Conservation (phyloP, 257 asterid species). For the Prunella vulgaris region DNA sequence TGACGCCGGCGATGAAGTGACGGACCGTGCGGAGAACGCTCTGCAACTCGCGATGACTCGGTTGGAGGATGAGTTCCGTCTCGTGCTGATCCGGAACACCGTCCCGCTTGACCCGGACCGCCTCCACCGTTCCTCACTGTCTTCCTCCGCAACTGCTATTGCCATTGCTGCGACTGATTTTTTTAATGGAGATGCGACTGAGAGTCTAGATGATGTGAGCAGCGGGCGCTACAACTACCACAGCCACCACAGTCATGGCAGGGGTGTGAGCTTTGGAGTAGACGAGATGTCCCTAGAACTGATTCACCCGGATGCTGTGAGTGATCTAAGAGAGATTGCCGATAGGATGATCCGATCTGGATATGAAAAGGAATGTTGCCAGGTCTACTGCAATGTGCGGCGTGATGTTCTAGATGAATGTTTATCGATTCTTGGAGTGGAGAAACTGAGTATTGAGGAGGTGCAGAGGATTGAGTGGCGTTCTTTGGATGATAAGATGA, state of each 20-base stretch:
- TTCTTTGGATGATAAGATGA: conserved; percentile 80
- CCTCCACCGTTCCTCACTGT: conserved; percentile 59
- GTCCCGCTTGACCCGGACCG: conserved; percentile 63
- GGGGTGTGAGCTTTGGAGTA: conserved; percentile 62
- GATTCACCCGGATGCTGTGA: conserved; percentile 60
- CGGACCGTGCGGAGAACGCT: conserved; percentile 72
- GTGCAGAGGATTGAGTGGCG: conserved; percentile 89
- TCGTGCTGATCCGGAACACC: conserved; percentile 46
- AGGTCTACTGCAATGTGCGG: conserved; percentile 75
- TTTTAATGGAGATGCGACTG: conserved; percentile 33
- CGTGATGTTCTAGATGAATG: conserved; percentile 85
- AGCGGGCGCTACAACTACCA: conserved; percentile 57
- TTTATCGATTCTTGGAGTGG: conserved; percentile 70
- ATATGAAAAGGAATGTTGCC: conserved; percentile 91
- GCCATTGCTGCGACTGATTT: conserved; percentile 58
- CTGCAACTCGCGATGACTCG: conserved; percentile 80
- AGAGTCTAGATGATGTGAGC: conserved; percentile 44
- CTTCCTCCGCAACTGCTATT: conserved; percentile 50
- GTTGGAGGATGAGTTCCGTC: conserved; percentile 87
- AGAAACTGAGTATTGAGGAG: conserved; percentile 91
- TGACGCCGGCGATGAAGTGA: conserved; percentile 30
- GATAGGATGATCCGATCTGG: conserved; percentile 84
- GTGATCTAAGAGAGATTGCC: conserved; percentile 73
- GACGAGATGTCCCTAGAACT: conserved; percentile 64
- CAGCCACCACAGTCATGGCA: conserved; percentile 35